Evolutionary conservation across 495 filamentous ascomycete genomes (phyloP).

Genomic region (Parathielavia hyrcaniae): DNA sequence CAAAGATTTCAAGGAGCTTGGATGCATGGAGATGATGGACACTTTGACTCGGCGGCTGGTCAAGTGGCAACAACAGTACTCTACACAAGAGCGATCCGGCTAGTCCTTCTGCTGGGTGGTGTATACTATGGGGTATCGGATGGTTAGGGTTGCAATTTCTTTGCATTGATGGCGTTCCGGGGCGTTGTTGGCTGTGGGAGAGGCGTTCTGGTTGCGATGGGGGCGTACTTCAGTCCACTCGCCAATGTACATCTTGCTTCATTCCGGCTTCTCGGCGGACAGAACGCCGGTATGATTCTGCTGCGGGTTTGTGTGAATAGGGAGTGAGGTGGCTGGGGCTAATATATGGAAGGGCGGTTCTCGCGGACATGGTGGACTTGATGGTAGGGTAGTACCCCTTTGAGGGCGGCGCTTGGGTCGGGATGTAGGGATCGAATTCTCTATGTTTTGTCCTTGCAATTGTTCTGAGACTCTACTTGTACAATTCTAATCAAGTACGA

Average conservation of each 20-base stretch:
- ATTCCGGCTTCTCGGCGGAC: not conserved
- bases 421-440: not conserved
- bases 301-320: not conserved
- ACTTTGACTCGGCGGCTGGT: constrained; percentile 65
- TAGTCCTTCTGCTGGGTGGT: not conserved
- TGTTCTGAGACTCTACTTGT: constrained; percentile 3
- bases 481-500: not conserved
- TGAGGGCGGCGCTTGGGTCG: constrained; percentile 8
- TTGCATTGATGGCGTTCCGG: constrained; percentile 9
- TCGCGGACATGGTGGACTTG: constrained; percentile 9
- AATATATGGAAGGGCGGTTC: constrained; percentile 10
- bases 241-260: not conserved
- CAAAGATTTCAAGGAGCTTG: constrained; percentile 59
- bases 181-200: not conserved
- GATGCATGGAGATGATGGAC: constrained; percentile 77
- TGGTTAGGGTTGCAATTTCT: not conserved
- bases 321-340: not conserved
- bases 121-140: not conserved
- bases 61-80: constrained; percentile 66
- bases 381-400: constrained; percentile 10
- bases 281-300: not conserved
- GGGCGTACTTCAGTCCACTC: not conserved
- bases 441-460: not conserved
- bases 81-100: constrained; percentile 19
- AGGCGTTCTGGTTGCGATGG: constrained; percentile 3